Percentiles rank a stretch among this genome's conserved stretches.
Conservation (phyloP, 169 alveolate genomes). For the Besnoitia besnoiti region DNA sequence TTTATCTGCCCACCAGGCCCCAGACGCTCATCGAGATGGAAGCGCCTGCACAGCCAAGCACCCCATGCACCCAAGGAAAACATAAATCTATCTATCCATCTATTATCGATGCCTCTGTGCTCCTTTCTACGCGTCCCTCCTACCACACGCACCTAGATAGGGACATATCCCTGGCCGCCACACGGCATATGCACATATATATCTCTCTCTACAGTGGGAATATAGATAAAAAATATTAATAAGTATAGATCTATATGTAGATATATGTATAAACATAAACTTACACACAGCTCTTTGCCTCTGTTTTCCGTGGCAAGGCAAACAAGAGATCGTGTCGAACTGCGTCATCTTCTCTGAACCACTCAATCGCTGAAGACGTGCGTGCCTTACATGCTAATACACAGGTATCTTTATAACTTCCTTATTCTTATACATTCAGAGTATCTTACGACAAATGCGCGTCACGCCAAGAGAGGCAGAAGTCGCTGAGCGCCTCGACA, state of each 20-base stretch:
- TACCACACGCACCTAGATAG: not conserved
- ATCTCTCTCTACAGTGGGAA: too few species aligned
- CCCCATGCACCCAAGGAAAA: not conserved
- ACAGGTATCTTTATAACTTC: too few species aligned
- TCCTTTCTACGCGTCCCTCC: not conserved
- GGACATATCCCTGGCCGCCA: too few species aligned
- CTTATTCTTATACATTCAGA: not conserved
- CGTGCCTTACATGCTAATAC: not conserved
- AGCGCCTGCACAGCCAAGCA: not conserved
- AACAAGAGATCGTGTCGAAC: too few species aligned
- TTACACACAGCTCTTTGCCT: not conserved
- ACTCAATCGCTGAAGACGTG: too few species aligned
- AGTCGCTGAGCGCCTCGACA: slow-evolving; percentile 13
- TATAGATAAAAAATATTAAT: too few species aligned
- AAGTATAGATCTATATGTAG: not conserved
- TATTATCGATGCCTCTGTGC: too few species aligned
- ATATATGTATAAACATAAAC: not conserved
- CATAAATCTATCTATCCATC: too few species aligned
- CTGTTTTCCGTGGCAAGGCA: not conserved
- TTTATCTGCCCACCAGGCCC: not conserved
- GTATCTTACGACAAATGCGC: slow-evolving; percentile 53
- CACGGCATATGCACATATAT: not conserved
- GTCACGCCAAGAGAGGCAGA: slow-evolving; percentile 57
- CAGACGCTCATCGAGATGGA: not conserved
- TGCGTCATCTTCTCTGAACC: too few species aligned